These are phyloP conservation scores for Globomyces pollinis-pini DNA, from an alignment of 192 early-diverging fungal species.

Conservation along the genomic window DNA sequence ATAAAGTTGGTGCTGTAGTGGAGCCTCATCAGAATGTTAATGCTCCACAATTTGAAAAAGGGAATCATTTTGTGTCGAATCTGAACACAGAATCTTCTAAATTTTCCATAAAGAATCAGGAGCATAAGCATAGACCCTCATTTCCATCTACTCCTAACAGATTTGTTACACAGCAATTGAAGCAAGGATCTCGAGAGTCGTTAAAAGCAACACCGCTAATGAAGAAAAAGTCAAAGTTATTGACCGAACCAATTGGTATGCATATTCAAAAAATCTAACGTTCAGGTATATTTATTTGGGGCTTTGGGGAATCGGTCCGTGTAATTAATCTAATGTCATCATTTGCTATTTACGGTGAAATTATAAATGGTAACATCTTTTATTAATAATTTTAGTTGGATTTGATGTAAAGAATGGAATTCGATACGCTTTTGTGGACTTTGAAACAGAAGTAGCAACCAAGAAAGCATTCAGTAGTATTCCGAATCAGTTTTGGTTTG, in stretches of 20 bases:
- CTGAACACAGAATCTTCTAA: too few species aligned
- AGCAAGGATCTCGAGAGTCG: neutral
- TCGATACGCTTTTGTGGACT: constrained; percentile 2
- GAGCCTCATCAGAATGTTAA: too few species aligned
- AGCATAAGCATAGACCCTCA: neutral
- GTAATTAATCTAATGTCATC: constrained; percentile 3
- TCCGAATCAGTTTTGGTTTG: neutral
- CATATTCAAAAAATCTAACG: neutral
- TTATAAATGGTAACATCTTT: constrained; percentile 7
- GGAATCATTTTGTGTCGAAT: too few species aligned
- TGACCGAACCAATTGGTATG: neutral
- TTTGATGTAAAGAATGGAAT: constrained; percentile 3
- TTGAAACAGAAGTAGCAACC: neutral
- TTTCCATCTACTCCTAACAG: neutral
- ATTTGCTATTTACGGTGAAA: constrained; percentile 1
- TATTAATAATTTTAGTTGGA: neutral
- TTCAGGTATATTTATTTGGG: constrained; percentile 6
- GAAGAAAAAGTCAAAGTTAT: neutral
- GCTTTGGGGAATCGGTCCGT: neutral
- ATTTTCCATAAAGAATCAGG: too few species aligned
- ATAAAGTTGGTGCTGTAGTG: too few species aligned
- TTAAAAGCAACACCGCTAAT: neutral
- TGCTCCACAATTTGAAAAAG: too few species aligned
- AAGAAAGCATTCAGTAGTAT: neutral
- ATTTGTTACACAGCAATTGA: neutral